Base-by-base conservation (phyloP, 768 basidiomycete genomes). In the Podaxis carcinomalis region DNA sequence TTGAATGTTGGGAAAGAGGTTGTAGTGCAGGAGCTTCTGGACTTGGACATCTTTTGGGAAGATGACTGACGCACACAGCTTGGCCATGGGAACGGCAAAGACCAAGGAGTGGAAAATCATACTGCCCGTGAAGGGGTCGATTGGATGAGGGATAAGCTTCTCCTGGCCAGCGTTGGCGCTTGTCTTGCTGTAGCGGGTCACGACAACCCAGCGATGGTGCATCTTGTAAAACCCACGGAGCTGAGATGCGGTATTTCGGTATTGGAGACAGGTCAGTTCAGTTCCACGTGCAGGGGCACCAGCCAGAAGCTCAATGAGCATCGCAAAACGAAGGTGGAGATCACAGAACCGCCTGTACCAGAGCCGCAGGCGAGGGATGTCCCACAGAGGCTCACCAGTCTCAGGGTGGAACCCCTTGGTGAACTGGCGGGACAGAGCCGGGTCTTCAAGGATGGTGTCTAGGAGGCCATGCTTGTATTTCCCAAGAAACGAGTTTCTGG, bases 131-230 rank as follows among this genome's bases (percentile, higher is more conserved):
- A 73, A 58, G 0, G 55, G 67, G 61, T 71, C 67, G 0, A 73
- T 42, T 0, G 68, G 61, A 46, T 71, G 70, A 1, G 72, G 74
- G 13, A 74, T 70, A 5, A 72, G 62, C 36, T 66, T 69, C 51
- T 71, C 65, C 2, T 51, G 6, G 14, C 61, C 54, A 11, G 62
- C 56, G n/a, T 65, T 37, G 2, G 62, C n/a, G 7, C 55, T 64
- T 0, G 60, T 62, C 54, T 73, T 68, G 39, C 63, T 58, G 46
- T 68, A 70, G 13, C 11, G 51, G 16, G 7, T 10, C 1, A 51
- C 1, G 51, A 51, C 32, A 13, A 35, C 51, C 23, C 25, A 35
- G 16, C 23, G 10, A 9, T 51, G 4, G 28, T 28, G 6, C 27
- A 51, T 51, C 25, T 28, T 35, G n/a, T 51, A 51, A 10, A 51